These are phyloP conservation scores for Aspergillus aculeatus DNA, from an alignment of 2,329 filamentous ascomycete species.

Conservation along the genomic window DNA sequence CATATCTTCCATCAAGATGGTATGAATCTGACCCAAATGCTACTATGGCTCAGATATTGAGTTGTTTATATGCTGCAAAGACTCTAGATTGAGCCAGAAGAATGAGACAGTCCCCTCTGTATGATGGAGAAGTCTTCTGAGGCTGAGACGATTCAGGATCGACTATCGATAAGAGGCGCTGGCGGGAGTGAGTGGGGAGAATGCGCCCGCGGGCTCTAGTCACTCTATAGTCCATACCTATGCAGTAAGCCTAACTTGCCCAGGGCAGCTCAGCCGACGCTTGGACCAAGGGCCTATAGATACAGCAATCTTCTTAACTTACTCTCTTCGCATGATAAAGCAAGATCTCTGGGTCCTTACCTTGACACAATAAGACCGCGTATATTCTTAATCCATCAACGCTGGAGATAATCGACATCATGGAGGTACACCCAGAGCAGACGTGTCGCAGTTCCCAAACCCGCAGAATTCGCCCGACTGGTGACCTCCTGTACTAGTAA, in stretches of 20 bases:
- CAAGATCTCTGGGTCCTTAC: neutral
- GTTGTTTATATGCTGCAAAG: too few species aligned
- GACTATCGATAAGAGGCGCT: neutral
- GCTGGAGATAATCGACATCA: neutral
- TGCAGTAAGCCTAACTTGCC: neutral
- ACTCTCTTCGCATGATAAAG: neutral
- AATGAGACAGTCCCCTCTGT: neutral
- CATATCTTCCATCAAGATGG: too few species aligned
- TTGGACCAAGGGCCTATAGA: neutral
- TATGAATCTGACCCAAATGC: too few species aligned
- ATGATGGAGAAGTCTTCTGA: neutral
- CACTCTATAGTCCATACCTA: neutral
- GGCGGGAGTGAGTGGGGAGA: neutral
- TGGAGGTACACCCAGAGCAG: neutral
- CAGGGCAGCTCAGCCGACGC: neutral
- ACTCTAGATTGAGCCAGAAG: neutral
- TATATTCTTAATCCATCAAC: neutral
- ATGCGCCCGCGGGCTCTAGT: neutral
- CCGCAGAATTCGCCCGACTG: too few species aligned
- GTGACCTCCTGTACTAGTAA: too few species aligned
- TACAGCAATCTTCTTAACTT: neutral
- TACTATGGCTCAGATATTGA: too few species aligned
- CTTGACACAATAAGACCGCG: too few species aligned
- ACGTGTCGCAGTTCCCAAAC: too few species aligned
- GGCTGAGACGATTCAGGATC: neutral